A percentile compares a stretch with the other conserved stretches of the same genome.
These are phyloP conservation scores for Bipolaris zeicola DNA, from an alignment of 2,329 filamentous ascomycete genomes.

Conservation along the genomic window DNA sequence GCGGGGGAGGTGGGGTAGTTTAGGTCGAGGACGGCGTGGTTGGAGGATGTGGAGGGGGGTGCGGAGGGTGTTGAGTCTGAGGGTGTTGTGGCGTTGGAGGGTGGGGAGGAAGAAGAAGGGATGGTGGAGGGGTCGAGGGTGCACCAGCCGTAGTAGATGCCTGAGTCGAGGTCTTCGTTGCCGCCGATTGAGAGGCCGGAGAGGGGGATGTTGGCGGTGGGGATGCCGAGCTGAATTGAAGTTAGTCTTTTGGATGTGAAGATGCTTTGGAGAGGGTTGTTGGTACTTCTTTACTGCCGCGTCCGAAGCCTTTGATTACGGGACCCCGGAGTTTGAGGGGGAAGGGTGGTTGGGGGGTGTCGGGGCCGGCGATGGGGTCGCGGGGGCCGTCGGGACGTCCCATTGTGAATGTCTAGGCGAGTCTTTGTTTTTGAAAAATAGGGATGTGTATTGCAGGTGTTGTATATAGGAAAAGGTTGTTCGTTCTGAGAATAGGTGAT, in stretches of 20 bases:
- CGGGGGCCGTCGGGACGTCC: slow-evolving; percentile 31
- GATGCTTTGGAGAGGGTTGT: too few relatives aligned
- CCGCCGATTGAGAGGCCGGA: slow-evolving; percentile 73
- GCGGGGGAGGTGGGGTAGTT: slow-evolving; percentile 22
- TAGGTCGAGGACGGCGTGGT: slow-evolving; percentile 37
- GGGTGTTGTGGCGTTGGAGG: slow-evolving; percentile 23
- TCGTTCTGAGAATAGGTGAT: neutral
- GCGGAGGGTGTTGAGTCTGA: neutral
- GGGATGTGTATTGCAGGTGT: neutral
- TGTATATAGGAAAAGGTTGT: neutral
- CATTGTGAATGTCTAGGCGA: slow-evolving; percentile 20
- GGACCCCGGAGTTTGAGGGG: slow-evolving; percentile 83
- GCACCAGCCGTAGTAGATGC: slow-evolving; percentile 94
- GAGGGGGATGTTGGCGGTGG: slow-evolving; percentile 85
- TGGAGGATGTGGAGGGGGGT: slow-evolving; percentile 22
- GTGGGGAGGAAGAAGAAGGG: slow-evolving; percentile 10
- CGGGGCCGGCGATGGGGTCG: slow-evolving; percentile 69
- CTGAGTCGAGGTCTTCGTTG: slow-evolving; percentile 67
- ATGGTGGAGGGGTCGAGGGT: slow-evolving; percentile 64
- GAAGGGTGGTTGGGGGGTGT: slow-evolving; percentile 74
- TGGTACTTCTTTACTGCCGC: slow-evolving; percentile 84
- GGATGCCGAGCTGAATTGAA: slow-evolving; percentile 77
- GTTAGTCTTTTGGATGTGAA: neutral
- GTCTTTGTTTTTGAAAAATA: too few relatives aligned
- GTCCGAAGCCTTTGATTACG: slow-evolving; percentile 90